Base-by-base conservation (phyloP, 768 basidiomycete genomes). In the Termitomyces sp. region DNA sequence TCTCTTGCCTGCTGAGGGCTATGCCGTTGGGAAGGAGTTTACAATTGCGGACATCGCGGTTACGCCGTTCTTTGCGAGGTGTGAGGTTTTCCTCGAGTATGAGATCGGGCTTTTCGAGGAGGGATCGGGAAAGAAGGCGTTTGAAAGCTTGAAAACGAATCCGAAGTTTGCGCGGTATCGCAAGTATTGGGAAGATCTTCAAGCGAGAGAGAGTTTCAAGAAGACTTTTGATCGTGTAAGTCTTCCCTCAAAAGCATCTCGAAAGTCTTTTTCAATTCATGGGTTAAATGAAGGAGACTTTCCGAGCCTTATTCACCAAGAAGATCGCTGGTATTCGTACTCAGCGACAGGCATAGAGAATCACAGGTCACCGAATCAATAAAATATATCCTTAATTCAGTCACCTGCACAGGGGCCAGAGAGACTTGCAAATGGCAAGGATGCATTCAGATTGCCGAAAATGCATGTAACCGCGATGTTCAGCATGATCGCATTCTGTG, bases 31-130 rank as follows among this genome's bases (percentile, higher is more conserved):
- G 14, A 63, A 64, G 31, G 72, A 80, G 53, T 88, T 77, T 66
- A 82, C 78, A 16, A 79, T 82, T 52, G 87, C 86, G 14, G 88
- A 89, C 61, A 79, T 82, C 5, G 80, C 83, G 1, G 65, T 86
- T 31, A 70, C 79, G 2, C 84, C 88, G 0, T 85, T 87, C 75
- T 62, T 87, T 16, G 84, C 77, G 19, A 75, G 87, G 14, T 59
- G 79, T 50, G 75, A 78, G 21, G 56, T 82, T 19, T 27, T 38
- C 10, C 49, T 50, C 7, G 49, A 50, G 16, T 10, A 19, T 37
- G 49, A 12, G 0, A 37, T 50, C 3, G 85, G 85, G 0, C 71
- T 68, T 19, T 87, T 69, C 59, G 71, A 74, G 4, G 68, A 65
- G 34, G 85, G 81, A 8, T 73, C 78, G 34, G 84, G 83, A 0